Conservation (phyloP, 2,329 filamentous ascomycete species). For the Ophiocordyceps robertsii region DNA sequence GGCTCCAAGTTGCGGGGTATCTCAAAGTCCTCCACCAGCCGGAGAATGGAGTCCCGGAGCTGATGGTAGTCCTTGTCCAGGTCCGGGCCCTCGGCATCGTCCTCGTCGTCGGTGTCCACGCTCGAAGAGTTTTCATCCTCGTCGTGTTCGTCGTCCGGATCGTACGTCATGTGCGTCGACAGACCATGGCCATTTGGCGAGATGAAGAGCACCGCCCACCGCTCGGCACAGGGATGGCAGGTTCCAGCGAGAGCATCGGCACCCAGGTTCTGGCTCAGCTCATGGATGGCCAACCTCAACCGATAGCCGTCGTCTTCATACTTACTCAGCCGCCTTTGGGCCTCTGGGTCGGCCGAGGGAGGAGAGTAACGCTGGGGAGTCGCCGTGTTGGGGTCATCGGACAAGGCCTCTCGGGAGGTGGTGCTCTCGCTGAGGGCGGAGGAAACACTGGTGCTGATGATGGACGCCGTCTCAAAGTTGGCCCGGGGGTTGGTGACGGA, state of each 20-base stretch:
- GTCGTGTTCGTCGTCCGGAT: constrained; percentile 49
- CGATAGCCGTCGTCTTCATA: constrained; percentile 53
- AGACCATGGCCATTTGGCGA: constrained; percentile 58
- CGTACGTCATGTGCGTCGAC: constrained; percentile 60
- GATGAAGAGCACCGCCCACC: constrained; percentile 73
- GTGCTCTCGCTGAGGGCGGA: constrained; percentile 59
- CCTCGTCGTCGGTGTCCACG: constrained; percentile 47
- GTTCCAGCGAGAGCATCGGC: constrained; percentile 50
- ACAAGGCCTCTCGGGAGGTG: constrained; percentile 49
- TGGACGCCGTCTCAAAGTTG: constrained; percentile 52
- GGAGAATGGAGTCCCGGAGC: constrained; percentile 66
- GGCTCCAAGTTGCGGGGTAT: constrained; percentile 55
- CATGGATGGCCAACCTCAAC: constrained; percentile 53
- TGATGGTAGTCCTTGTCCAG: constrained; percentile 71
- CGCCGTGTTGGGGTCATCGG: constrained; percentile 39
- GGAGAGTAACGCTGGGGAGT: constrained; percentile 43
- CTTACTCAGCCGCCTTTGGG: constrained; percentile 30
- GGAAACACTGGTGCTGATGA: constrained; percentile 59
- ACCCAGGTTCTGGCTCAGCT: constrained; percentile 55
- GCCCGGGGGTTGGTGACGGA: constrained; percentile 37
- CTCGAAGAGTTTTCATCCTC: constrained; percentile 52
- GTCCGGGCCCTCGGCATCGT: constrained; percentile 45
- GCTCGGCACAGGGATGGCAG: constrained; percentile 68
- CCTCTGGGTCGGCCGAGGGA: constrained; percentile 29
- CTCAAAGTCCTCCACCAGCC: constrained; percentile 71